Conservation (phyloP, 805 yeast species). For the Schwanniomyces sp. region DNA sequence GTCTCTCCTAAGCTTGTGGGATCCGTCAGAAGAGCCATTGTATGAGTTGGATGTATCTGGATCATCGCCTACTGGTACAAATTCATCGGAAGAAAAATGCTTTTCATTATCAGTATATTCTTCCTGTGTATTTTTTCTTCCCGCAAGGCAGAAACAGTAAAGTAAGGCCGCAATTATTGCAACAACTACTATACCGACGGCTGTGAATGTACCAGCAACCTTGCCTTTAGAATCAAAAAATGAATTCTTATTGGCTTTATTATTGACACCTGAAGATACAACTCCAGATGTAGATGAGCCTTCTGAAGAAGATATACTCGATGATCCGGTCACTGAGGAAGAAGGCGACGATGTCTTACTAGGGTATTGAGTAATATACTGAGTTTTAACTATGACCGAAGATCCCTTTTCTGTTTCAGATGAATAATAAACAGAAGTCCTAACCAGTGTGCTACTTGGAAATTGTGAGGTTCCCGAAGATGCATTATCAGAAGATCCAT, state of each 20-base stretch:
- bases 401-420: background rate
- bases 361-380: slow-evolving; percentile 15
- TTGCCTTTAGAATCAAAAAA: slow-evolving; percentile 72
- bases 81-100: slow-evolving; percentile 35
- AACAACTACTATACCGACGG: slow-evolving; percentile 64
- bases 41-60: slow-evolving; percentile 10
- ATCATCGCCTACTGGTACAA: slow-evolving; percentile 19
- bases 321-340: slow-evolving; percentile 4
- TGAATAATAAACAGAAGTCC: background rate
- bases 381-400: slow-evolving; percentile 10
- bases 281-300: slow-evolving; percentile 5
- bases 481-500: background rate
- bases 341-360: slow-evolving; percentile 8
- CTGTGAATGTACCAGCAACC: slow-evolving; percentile 84
- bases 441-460: background rate
- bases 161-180: slow-evolving; percentile 44
- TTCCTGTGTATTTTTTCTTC: slow-evolving; percentile 15
- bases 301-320: slow-evolving; percentile 3
- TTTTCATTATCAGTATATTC: slow-evolving; percentile 40
- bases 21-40: slow-evolving; percentile 6
- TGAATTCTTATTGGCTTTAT: slow-evolving; percentile 18
- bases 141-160: slow-evolving; percentile 35
- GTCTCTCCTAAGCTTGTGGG: slow-evolving; percentile 25
- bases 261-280: background rate
- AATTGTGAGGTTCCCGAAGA: background rate